phyloP scores from a whole-genome alignment of 768 basidiomycete species.

The Ephemerocybe angulata region DNA sequence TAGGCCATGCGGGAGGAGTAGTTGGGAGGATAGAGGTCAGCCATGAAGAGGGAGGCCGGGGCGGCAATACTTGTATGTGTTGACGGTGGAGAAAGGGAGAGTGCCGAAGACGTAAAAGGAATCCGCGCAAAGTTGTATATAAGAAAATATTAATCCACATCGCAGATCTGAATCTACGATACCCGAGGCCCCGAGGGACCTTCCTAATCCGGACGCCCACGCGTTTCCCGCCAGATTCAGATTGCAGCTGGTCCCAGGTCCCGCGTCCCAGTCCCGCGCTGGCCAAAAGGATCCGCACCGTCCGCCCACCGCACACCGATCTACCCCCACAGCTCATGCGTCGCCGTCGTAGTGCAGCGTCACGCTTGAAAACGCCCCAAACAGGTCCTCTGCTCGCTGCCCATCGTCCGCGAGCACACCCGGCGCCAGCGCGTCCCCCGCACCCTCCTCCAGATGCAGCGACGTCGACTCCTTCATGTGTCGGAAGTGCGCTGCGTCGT shows the following conservation, averaged over 20 bases:
- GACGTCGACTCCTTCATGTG: conserved; percentile 87
- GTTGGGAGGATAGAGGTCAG: conserved; percentile 53
- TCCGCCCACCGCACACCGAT: conserved; percentile 1
- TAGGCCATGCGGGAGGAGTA: conserved; percentile 34
- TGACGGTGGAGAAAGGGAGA: conserved; percentile 43
- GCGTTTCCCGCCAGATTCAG: conserved; percentile 12
- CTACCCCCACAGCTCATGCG: neutral
- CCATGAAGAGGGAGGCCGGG: conserved; percentile 33
- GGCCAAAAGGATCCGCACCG: conserved; percentile 4
- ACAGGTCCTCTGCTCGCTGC: conserved; percentile 54
- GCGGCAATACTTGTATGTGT: conserved; percentile 14
- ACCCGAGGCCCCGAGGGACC: conserved; percentile 41
- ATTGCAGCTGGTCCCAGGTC: neutral
- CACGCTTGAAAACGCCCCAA: conserved; percentile 86
- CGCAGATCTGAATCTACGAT: conserved; percentile 13
- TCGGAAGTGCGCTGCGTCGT: conserved; percentile 88
- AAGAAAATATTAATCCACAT: neutral
- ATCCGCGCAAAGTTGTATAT: neutral
- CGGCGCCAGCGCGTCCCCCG: conserved; percentile 24
- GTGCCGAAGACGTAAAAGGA: conserved; percentile 42
- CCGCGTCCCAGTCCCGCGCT: neutral
- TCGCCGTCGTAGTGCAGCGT: conserved; percentile 85
- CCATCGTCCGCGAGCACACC: conserved; percentile 38
- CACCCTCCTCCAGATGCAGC: conserved; percentile 78
- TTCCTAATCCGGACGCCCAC: conserved; percentile 11